Conservation (phyloP, 2,329 filamentous ascomycete species). For the Clathrospora elynae region DNA sequence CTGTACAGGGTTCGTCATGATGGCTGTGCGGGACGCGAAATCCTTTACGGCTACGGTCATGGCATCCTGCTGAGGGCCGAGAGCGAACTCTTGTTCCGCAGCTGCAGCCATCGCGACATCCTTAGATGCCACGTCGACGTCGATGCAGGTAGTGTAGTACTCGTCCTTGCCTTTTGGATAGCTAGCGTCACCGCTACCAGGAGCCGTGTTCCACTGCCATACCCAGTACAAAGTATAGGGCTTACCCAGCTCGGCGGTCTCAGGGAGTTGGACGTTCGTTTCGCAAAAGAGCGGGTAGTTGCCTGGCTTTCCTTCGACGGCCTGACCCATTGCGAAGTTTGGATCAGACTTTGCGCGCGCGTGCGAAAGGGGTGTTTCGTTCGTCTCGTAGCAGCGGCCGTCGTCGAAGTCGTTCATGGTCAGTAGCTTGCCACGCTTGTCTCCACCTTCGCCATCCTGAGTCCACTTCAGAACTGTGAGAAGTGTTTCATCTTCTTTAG, state of each 20-base stretch:
- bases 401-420: slow-evolving; percentile 85
- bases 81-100: slow-evolving; percentile 24
- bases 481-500: slow-evolving; percentile 61
- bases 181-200: slow-evolving; percentile 47
- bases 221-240: slow-evolving; percentile 91
- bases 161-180: slow-evolving; percentile 57
- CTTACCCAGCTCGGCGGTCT: slow-evolving; percentile 64
- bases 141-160: slow-evolving; percentile 64
- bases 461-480: slow-evolving; percentile 80
- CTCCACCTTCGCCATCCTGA: slow-evolving; percentile 76
- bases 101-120: slow-evolving; percentile 36
- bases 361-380: slow-evolving; percentile 61
- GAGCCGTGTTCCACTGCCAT: slow-evolving; percentile 75
- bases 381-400: slow-evolving; percentile 83
- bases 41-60: slow-evolving; percentile 47
- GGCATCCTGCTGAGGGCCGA: slow-evolving; percentile 50
- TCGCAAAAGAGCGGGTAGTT: slow-evolving; percentile 74
- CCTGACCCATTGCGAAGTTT: slow-evolving; percentile 59
- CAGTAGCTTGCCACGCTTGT: slow-evolving; percentile 76
- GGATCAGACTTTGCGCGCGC: slow-evolving; percentile 64
- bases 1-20: slow-evolving; percentile 36
- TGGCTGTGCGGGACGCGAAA: slow-evolving; percentile 50
- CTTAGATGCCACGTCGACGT: slow-evolving; percentile 53
- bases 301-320: slow-evolving; percentile 31
- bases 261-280: slow-evolving; percentile 76